Conservation (phyloP, 148 eudicot genomes). For the Amaranthus palmeri region DNA sequence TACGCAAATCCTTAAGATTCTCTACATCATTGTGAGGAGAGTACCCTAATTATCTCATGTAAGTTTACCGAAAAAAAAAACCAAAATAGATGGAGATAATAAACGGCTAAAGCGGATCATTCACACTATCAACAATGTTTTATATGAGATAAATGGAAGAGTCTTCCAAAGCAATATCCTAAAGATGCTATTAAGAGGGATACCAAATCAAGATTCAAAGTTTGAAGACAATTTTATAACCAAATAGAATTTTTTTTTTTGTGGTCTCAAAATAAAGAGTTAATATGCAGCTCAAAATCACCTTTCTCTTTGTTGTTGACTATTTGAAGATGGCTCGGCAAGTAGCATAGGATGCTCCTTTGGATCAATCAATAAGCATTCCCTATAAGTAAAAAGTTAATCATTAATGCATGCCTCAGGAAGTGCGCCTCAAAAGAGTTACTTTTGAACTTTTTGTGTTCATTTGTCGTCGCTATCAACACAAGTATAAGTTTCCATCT, state of each 20-base stretch:
- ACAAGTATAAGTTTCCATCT: background rate
- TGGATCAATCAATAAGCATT: constrained; percentile 86
- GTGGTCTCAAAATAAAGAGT: background rate
- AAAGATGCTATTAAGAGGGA: too few species aligned
- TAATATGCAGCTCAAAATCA: constrained; percentile 27
- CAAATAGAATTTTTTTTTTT: background rate
- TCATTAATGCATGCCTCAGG: constrained; percentile 1
- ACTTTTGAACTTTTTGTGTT: background rate
- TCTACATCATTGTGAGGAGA: too few species aligned
- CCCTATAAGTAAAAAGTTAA: constrained; percentile 42
- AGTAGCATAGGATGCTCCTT: constrained; percentile 96
- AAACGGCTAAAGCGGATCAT: too few species aligned
- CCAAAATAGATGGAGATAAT: too few species aligned
- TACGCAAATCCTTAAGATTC: too few species aligned
- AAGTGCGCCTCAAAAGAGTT: background rate
- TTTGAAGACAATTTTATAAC: background rate
- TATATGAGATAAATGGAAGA: too few species aligned
- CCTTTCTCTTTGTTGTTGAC: constrained; percentile 95
- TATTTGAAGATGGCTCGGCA: constrained; percentile 85
- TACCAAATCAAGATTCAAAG: too few species aligned
- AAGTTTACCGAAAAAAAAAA: too few species aligned
- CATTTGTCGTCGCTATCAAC: background rate
- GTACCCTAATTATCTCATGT: too few species aligned
- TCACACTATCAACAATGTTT: too few species aligned
- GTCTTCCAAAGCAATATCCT: too few species aligned